phyloP scores from a whole-genome alignment of 768 basidiomycete species.

The Lactarius sp. region DNA sequence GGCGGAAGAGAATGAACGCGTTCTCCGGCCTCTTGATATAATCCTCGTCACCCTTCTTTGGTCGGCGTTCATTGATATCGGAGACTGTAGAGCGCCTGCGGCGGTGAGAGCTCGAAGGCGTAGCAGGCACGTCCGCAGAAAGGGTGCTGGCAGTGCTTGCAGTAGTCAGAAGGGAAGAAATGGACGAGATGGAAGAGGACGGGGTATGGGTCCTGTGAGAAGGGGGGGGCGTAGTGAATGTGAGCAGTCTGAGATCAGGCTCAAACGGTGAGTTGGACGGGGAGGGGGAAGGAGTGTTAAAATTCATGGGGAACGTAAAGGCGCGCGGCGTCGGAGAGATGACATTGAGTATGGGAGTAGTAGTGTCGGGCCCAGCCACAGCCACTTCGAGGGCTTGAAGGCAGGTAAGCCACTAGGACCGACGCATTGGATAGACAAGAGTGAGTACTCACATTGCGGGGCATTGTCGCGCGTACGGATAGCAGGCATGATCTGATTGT shows the following conservation, averaged over 20 bases:
- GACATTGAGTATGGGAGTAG: conserved; percentile 52
- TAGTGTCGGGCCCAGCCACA: conserved; percentile 48
- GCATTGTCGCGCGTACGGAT: conserved; percentile 74
- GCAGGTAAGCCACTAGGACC: conserved; percentile 7
- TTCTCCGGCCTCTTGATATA: conserved; percentile 83
- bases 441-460: conserved; percentile 39
- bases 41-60: conserved; percentile 70
- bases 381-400: conserved; percentile 68
- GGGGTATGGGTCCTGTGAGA: conserved; percentile 38
- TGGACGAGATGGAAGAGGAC: conserved; percentile 39
- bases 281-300: conserved; percentile 49
- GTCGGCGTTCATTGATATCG: conserved; percentile 35
- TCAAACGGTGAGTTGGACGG: conserved; percentile 69
- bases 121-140: conserved; percentile 26
- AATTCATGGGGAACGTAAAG: conserved; percentile 52
- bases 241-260: conserved; percentile 51
- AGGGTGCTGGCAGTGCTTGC: conserved; percentile 29
- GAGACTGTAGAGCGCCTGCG: conserved; percentile 35
- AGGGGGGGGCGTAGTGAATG: conserved; percentile 40
- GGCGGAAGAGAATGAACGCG: conserved; percentile 80
- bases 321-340: conserved; percentile 65
- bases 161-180: conserved; percentile 35
- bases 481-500: conserved; percentile 61
- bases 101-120: conserved; percentile 29
- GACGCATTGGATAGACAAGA: neutral